These are phyloP conservation scores for Candida awuae DNA, from an alignment of 805 yeast species.

Conservation along the genomic window DNA sequence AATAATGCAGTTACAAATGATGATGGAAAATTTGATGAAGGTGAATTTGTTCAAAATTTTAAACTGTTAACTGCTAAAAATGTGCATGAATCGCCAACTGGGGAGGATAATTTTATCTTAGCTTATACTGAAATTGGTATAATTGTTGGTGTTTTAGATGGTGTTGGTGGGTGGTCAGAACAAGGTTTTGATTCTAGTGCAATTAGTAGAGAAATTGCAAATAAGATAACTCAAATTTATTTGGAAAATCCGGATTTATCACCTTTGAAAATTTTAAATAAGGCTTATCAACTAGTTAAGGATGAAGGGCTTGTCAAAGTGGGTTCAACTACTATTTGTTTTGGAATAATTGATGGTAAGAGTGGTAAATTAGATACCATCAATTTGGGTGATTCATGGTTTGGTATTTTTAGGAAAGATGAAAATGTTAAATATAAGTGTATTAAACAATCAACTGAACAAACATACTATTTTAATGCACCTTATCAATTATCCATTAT, in stretches of 20 bases:
- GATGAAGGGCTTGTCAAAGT: conserved; percentile 59
- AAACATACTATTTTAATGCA: conserved; percentile 83
- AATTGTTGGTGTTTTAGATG: conserved; percentile 84
- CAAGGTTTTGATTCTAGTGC: conserved; percentile 87
- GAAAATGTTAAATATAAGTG: conserved; percentile 32
- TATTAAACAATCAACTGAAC: conserved; percentile 61
- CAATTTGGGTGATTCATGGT: conserved; percentile 93
- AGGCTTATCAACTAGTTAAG: conserved; percentile 49
- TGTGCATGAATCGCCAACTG: conserved; percentile 47
- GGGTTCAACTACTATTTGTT: conserved; percentile 91
- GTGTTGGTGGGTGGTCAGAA: conserved; percentile 97
- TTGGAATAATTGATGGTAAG: conserved; percentile 57
- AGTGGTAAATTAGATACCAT: conserved; percentile 52
- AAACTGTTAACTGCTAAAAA: conserved; percentile 19
- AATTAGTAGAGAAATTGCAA: conserved; percentile 72
- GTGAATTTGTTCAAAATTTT: conserved; percentile 21
- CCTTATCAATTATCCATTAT: conserved; percentile 86
- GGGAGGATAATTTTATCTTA: conserved; percentile 69
- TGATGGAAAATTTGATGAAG: conserved; percentile 21
- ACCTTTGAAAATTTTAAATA: conserved; percentile 43
- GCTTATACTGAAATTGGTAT: conserved; percentile 37
- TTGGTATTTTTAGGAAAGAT: conserved; percentile 62
- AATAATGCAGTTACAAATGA: conserved; percentile 31
- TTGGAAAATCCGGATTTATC: conserved; percentile 17
- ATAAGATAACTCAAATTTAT: conserved; percentile 38